Percentiles rank a stretch among this genome's conserved stretches.
Evolutionary conservation across 306 rosid species (phyloP).

Genomic region (Medicago lupulina): DNA sequence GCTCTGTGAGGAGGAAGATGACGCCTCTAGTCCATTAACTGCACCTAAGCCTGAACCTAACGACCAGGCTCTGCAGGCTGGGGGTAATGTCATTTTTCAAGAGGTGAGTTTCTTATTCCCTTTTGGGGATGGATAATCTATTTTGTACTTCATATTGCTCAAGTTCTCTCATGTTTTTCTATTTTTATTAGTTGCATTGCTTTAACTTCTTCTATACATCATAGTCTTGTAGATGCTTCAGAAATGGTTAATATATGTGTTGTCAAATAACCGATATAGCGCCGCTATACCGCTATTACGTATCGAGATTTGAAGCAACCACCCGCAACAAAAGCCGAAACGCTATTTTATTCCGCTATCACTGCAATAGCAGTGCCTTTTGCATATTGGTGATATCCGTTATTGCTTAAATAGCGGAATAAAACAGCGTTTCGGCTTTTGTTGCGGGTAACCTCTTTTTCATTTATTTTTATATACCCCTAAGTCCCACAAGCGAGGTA

Average conservation of each 20-base stretch:
- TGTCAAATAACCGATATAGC: no score
- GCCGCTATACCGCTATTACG: no score
- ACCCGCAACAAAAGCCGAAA: no score
- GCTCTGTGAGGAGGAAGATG: slow-evolving; percentile 98
- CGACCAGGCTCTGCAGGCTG: slow-evolving; percentile 67
- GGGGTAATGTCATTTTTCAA: slow-evolving; percentile 60
- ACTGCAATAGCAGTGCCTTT: no score
- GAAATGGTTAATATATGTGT: neutral
- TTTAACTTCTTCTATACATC: slow-evolving; percentile 3
- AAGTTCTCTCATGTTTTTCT: slow-evolving; percentile 4
- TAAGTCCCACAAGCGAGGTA: no score
- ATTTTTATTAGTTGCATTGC: slow-evolving; percentile 27
- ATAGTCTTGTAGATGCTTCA: slow-evolving; percentile 10
- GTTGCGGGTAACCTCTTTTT: no score
- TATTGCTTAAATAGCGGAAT: no score
- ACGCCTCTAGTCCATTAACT: slow-evolving; percentile 91
- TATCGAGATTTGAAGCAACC: no score
- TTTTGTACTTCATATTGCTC: slow-evolving; percentile 3
- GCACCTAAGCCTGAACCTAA: slow-evolving; percentile 82
- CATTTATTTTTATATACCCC: no score
- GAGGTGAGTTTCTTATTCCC: slow-evolving; percentile 60
- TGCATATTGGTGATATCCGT: no score
- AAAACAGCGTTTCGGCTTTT: no score
- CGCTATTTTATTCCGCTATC: no score
- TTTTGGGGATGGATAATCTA: neutral